phyloP scores from a whole-genome alignment of 305 asterid genomes.

The Plantago lanceolata region DNA sequence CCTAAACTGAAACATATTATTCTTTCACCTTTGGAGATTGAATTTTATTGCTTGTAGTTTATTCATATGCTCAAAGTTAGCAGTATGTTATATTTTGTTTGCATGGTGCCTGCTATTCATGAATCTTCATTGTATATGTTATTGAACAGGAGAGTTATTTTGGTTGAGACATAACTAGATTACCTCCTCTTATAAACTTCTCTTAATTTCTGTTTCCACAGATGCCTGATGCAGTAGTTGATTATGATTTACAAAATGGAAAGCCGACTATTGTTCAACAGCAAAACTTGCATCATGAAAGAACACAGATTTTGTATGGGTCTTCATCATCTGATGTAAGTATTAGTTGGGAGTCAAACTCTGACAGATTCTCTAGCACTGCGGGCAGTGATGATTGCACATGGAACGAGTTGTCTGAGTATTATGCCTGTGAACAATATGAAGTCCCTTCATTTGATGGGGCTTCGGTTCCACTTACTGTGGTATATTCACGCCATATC shows the following conservation, averaged over 20 bases:
- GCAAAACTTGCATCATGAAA: constrained; percentile 77
- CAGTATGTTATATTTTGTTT: too few relatives aligned
- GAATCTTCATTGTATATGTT: too few relatives aligned
- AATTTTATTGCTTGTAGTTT: too few relatives aligned
- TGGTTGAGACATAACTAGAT: neutral
- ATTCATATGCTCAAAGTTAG: too few relatives aligned
- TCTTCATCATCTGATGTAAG: constrained; percentile 41
- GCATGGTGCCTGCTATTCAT: too few relatives aligned
- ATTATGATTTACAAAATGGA: constrained; percentile 72
- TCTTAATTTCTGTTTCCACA: constrained; percentile 27
- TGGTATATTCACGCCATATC: constrained; percentile 67
- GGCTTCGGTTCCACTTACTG: constrained; percentile 64
- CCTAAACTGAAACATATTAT: too few relatives aligned
- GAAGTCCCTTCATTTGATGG: constrained; percentile 75
- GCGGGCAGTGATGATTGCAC: constrained; percentile 32
- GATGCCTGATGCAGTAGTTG: constrained; percentile 98
- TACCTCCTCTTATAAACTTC: neutral
- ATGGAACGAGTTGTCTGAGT: constrained; percentile 88
- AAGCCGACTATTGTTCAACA: constrained; percentile 79
- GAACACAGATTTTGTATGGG: constrained; percentile 75
- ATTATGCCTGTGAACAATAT: constrained; percentile 77
- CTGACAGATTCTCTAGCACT: constrained; percentile 28
- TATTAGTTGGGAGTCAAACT: constrained; percentile 31
- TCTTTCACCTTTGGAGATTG: too few relatives aligned
- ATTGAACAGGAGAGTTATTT: neutral